A percentile compares a stretch with the other conserved stretches of the same genome.
Conservation (phyloP, 2,329 filamentous ascomycete genomes). For the Aureobasidium sp. region DNA sequence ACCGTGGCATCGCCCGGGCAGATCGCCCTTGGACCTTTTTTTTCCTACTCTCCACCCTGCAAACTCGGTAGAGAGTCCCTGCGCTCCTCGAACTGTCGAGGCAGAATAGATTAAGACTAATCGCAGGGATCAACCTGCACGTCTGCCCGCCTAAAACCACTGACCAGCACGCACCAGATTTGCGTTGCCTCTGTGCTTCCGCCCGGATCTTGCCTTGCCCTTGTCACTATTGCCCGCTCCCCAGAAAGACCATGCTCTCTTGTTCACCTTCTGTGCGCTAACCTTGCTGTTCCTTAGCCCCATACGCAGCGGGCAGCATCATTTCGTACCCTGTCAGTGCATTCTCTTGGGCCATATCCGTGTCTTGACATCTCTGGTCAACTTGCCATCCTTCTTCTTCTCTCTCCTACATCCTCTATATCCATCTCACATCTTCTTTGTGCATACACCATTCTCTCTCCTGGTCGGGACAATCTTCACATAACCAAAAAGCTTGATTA, state of each 20-base stretch:
- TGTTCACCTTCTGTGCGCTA: constrained; percentile 13
- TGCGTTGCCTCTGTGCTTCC: constrained; percentile 15
- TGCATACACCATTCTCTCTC: constrained; percentile 1
- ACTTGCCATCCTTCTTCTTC: constrained; percentile 7
- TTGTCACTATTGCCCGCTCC: constrained; percentile 7
- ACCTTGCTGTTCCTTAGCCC: constrained; percentile 13
- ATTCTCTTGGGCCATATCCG: neutral
- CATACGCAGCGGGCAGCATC: constrained; percentile 14
- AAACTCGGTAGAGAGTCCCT: constrained; percentile 15
- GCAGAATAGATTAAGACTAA: constrained; percentile 16
- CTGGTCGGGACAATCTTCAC: neutral
- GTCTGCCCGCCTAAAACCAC: constrained; percentile 16
- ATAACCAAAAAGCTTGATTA: constrained; percentile 1
- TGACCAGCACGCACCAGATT: constrained; percentile 17
- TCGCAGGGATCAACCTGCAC: constrained; percentile 16
- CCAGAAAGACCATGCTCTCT: constrained; percentile 9
- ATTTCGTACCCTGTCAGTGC: constrained; percentile 16
- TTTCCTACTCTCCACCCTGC: constrained; percentile 4
- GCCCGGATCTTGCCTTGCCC: constrained; percentile 14
- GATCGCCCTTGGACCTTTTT: constrained; percentile 15
- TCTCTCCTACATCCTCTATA: neutral
- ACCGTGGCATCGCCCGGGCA: constrained; percentile 17
- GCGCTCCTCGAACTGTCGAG: constrained; percentile 13
- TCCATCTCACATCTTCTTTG: neutral
- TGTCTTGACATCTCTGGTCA: neutral